Evolutionary conservation across 2,329 filamentous ascomycete species (phyloP).

Genomic region (Pseudocercospora crystallina): DNA sequence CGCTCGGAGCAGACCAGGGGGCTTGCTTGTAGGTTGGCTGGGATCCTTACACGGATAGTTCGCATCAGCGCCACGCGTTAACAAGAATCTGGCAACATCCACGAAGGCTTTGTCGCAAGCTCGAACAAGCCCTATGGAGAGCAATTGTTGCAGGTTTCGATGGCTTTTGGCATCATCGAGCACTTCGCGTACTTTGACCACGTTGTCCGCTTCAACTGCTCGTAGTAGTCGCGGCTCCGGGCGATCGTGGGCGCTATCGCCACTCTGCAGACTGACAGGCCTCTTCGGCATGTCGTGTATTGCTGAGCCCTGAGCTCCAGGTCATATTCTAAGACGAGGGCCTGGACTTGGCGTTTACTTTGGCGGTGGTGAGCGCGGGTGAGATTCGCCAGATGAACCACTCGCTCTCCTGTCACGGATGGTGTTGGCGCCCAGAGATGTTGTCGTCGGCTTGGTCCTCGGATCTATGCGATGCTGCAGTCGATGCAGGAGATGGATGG

Average conservation of each 20-base stretch:
- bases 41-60: constrained; percentile 24
- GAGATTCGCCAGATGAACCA: too few relatives aligned
- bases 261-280: constrained; percentile 18
- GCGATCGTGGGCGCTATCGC: constrained; percentile 27
- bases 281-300: constrained; percentile 14
- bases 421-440: too few relatives aligned
- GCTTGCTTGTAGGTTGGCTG: constrained; percentile 19
- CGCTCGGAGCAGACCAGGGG: constrained; percentile 22
- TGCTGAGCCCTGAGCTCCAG: background rate
- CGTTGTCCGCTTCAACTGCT: constrained; percentile 40
- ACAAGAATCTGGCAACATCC: constrained; percentile 33
- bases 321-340: background rate
- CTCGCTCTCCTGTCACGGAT: too few relatives aligned
- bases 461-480: too few relatives aligned
- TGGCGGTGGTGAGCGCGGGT: too few relatives aligned
- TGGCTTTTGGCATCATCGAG: constrained; percentile 36
- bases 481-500: background rate
- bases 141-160: constrained; percentile 40
- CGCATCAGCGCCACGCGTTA: constrained; percentile 40
- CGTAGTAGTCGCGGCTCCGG: constrained; percentile 44
- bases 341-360: too few relatives aligned
- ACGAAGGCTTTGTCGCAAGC: constrained; percentile 39
- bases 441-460: too few relatives aligned
- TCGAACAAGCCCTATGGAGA: constrained; percentile 43
- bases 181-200: constrained; percentile 35